Conservation (phyloP, 2,329 filamentous ascomycete species). For the Aureobasidium sp. region DNA sequence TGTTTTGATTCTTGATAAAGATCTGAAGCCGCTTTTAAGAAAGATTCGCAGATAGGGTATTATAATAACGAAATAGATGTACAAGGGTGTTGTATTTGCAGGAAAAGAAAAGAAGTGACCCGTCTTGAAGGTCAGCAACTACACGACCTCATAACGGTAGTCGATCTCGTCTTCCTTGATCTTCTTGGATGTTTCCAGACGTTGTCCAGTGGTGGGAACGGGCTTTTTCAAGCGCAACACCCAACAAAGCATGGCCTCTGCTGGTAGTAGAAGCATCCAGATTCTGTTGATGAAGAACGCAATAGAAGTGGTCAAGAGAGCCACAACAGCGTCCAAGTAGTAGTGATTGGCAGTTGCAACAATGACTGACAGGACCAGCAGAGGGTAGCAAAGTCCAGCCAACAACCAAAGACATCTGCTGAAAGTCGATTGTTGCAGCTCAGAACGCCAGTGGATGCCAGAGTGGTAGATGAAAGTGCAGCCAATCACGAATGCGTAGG, state of each 20-base stretch:
- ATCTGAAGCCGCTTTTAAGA: not conserved
- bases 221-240: slow-evolving; percentile 44
- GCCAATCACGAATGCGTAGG: slow-evolving; percentile 44
- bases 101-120: not conserved
- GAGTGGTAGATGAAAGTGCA: slow-evolving; percentile 42
- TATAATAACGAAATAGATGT: not conserved
- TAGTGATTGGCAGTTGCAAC: slow-evolving; percentile 57
- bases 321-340: slow-evolving; percentile 46
- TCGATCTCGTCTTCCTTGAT: not conserved
- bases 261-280: slow-evolving; percentile 42
- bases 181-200: slow-evolving; percentile 20
- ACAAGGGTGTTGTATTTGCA: not conserved
- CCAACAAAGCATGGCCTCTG: slow-evolving; percentile 43
- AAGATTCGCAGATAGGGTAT: not conserved
- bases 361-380: slow-evolving; percentile 42
- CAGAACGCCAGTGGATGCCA: slow-evolving; percentile 21
- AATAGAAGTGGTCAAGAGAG: slow-evolving; percentile 39
- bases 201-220: slow-evolving; percentile 44
- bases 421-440: slow-evolving; percentile 23
- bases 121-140: not conserved
- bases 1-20: not conserved
- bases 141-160: slow-evolving; percentile 2
- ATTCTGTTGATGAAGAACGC: slow-evolving; percentile 42
- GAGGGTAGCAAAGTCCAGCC: slow-evolving; percentile 33
- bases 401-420: slow-evolving; percentile 21